Evolutionary conservation across 163 green algal genomes (phyloP), one percentile per base, ranked within the genome.

Genomic region (Coccomyxa subellipsoidea): DNA sequence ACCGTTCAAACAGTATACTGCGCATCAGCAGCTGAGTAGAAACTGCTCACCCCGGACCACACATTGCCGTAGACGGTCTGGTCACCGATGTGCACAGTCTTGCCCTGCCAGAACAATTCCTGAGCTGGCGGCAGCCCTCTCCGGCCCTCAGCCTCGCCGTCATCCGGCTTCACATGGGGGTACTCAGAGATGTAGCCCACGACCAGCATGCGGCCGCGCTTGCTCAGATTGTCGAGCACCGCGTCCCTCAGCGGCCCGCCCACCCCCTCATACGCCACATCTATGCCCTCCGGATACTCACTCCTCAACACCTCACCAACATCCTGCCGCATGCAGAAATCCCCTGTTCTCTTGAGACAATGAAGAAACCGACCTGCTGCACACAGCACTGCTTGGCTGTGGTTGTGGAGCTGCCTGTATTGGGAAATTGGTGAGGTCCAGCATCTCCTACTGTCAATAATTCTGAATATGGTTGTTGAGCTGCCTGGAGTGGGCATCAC

Each of bases 221-320:
- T 85, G 0, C 85, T 82, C 54, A 97, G 76, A 79, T 89, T 83
- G 15, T 69, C 35, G 71, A 93, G 80, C 32, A 90, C 73, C 0
- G 84, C 77, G 7, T 87, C 39, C 36, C 87, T 80, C 81, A 98
- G 83, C 7, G 38, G 10, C 0, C 94, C 94, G 23, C 94, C 94
- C 29, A 97, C 94, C 9, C 92, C 92, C 72, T 98, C 94, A 77
- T 94, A 96, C 71, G 95, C 88, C 4, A 96, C 79, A 78, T 96
- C 90, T 8, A 96, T 71, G 36, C 91, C 90, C 8, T 84, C 21
- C 0, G 87, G 87, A 81, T 81, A 96, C 82, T 96, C 84, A 4
- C 39, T 18, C 81, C 81, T 87, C 37, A 98, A 80, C 38, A 95
- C 93, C 27, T 75, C 79, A 1, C n/a, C 86, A 15, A 95, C 70